Evolutionary conservation across 169 alveolate species (phyloP).

Genomic region (Cryptosporidium ryanae): DNA sequence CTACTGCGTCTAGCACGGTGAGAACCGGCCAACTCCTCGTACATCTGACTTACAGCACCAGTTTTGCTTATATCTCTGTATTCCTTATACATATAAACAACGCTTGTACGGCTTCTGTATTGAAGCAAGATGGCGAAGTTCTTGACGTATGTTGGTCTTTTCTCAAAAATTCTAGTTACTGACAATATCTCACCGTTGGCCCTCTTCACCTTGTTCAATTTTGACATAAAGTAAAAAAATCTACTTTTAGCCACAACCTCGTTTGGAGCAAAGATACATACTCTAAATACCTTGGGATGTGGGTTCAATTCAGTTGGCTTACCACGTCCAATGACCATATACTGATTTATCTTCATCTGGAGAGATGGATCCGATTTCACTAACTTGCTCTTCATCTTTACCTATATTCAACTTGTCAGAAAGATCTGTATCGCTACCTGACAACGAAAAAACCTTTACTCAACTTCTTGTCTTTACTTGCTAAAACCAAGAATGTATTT

Average conservation of each 20-base stretch:
- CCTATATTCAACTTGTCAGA: not conserved
- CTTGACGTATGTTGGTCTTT: slow-evolving; percentile 90
- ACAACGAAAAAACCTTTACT: not conserved
- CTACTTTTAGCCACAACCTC: slow-evolving; percentile 96
- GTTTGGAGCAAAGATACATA: slow-evolving; percentile 97
- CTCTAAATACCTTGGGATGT: slow-evolving; percentile 92
- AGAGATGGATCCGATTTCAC: slow-evolving; percentile 80
- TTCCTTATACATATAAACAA: slow-evolving; percentile 99
- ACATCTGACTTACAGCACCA: slow-evolving; percentile 97
- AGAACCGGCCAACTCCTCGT: slow-evolving; percentile 97
- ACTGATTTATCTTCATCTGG: slow-evolving; percentile 90
- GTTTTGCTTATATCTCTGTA: slow-evolving; percentile 94
- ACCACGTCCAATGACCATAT: slow-evolving; percentile 95
- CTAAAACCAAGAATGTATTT: too few species aligned
- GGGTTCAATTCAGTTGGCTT: slow-evolving; percentile 94
- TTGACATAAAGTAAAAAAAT: slow-evolving; percentile 97
- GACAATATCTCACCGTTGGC: slow-evolving; percentile 96
- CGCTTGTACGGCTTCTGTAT: slow-evolving; percentile 97
- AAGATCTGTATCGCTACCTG: not conserved
- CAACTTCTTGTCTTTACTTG: not conserved
- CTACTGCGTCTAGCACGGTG: slow-evolving; percentile 96
- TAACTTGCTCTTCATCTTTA: slow-evolving; percentile 18
- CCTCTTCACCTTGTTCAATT: slow-evolving; percentile 94
- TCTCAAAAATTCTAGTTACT: slow-evolving; percentile 89
- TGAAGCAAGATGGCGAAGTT: slow-evolving; percentile 97